A percentile compares a stretch with the other conserved stretches of the same genome.
Conservation (phyloP, 352 stramenopile genomes). For the Phytophthora chlamydospora region DNA sequence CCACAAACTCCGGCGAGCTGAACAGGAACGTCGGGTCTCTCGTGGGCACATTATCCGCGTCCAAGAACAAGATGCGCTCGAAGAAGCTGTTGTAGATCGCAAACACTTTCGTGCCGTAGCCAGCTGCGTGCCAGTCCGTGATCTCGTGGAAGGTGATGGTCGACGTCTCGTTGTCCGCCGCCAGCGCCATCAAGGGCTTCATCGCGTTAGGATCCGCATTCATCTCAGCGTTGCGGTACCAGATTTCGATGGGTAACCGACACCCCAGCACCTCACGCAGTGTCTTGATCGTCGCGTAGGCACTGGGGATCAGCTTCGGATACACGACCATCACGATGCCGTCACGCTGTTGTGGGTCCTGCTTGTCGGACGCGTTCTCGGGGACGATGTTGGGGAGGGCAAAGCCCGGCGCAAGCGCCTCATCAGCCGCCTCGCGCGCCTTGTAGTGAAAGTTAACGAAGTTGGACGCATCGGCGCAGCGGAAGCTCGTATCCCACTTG, state of each 20-base stretch:
- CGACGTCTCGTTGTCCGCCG: constrained; percentile 25
- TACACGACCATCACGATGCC: constrained; percentile 68
- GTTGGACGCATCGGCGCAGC: constrained; percentile 51
- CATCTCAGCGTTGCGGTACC: constrained; percentile 48
- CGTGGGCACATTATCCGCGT: constrained; percentile 52
- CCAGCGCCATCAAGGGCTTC: constrained; percentile 25
- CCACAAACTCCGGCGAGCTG: constrained; percentile 30
- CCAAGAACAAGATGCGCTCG: constrained; percentile 54
- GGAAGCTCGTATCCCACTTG: constrained; percentile 41
- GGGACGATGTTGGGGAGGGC: constrained; percentile 24
- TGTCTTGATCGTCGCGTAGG: constrained; percentile 46
- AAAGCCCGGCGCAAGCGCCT: constrained; percentile 22
- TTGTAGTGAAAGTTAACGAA: constrained; percentile 51
- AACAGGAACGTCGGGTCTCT: constrained; percentile 54
- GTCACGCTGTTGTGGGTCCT: constrained; percentile 14
- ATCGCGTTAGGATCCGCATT: constrained; percentile 28
- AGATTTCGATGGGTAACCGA: constrained; percentile 60
- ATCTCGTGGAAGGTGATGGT: constrained; percentile 39
- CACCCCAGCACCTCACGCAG: constrained; percentile 47
- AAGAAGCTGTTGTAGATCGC: constrained; percentile 42
- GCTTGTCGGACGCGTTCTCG: background rate
- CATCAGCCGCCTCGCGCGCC: constrained; percentile 22
- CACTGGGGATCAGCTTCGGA: constrained; percentile 50
- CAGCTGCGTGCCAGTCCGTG: constrained; percentile 17
- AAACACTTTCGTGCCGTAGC: constrained; percentile 50